Percentiles rank a stretch among this genome's conserved stretches.
Evolutionary conservation across 441 rosid genomes (phyloP).

Genomic region (Adansonia rubrostipa): DNA sequence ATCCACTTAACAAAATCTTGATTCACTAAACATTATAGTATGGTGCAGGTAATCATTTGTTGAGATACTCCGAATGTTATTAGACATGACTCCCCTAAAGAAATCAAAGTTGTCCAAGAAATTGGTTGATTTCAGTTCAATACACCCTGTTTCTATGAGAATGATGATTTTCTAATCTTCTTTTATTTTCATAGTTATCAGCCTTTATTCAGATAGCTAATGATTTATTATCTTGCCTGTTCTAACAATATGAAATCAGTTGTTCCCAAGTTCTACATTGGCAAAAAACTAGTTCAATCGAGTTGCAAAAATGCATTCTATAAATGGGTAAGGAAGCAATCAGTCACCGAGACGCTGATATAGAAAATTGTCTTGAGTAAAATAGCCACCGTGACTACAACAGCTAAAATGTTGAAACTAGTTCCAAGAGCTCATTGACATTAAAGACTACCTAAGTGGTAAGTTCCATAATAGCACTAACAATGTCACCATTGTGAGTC

Average conservation of each 20-base stretch:
- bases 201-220: neutral
- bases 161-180: neutral
- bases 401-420: constrained; percentile 1
- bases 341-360: constrained; percentile 4
- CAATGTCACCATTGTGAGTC: constrained; percentile 57
- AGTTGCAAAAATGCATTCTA: constrained; percentile 9
- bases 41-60: neutral
- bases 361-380: neutral
- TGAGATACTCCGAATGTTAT: neutral
- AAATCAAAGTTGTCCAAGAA: neutral
- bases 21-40: neutral
- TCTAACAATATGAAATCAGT: neutral
- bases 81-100: neutral
- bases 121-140: neutral
- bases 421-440: constrained; percentile 17
- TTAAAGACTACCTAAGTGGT: constrained; percentile 40
- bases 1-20: neutral
- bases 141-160: neutral
- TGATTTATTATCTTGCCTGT: neutral
- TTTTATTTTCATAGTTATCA: too few relatives aligned
- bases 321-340: neutral
- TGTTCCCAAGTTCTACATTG: neutral
- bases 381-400: constrained; percentile 17
- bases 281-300: neutral
- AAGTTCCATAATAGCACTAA: constrained; percentile 68